These are phyloP conservation scores for Acmispon strigosus DNA, from an alignment of 306 rosid genomes.

Conservation along the genomic window DNA sequence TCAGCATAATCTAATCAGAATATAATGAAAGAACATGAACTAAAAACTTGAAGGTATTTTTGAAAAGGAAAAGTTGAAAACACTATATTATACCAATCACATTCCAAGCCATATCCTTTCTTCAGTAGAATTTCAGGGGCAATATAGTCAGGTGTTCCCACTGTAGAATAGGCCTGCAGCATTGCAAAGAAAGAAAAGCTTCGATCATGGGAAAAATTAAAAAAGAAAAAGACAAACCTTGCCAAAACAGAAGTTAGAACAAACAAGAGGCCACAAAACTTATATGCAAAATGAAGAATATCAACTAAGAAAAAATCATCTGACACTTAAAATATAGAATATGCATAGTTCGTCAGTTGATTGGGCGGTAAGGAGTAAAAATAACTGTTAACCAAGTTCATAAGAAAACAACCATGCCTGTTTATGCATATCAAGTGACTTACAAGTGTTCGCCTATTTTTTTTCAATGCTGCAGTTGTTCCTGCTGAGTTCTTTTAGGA, in stretches of 20 bases:
- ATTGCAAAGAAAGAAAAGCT: slow-evolving; percentile 15
- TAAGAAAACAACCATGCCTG: slow-evolving; percentile 15
- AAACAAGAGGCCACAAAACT: slow-evolving; percentile 3
- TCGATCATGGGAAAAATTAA: background rate
- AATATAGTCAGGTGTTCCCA: slow-evolving; percentile 97
- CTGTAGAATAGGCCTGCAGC: slow-evolving; percentile 93
- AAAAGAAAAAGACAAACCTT: background rate
- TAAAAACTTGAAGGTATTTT: background rate
- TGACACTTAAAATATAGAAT: background rate
- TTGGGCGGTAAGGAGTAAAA: background rate
- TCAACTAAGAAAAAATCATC: background rate
- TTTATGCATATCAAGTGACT: slow-evolving; percentile 29
- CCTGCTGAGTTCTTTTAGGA: slow-evolving; percentile 96
- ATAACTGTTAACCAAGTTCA: background rate
- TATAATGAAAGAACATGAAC: background rate
- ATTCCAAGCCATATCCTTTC: slow-evolving; percentile 99
- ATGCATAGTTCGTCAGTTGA: background rate
- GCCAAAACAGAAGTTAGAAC: slow-evolving; percentile 8
- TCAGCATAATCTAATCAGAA: slow-evolving; percentile 25
- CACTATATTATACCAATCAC: slow-evolving; percentile 58
- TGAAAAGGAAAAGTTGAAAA: slow-evolving; percentile 3
- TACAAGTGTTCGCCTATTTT: slow-evolving; percentile 97
- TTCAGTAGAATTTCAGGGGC: slow-evolving; percentile 98
- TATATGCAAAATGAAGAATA: background rate
- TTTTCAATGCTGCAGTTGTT: slow-evolving; percentile 97